Conservation (phyloP, 2,329 filamentous ascomycete species). For the Colletotrichum musicola region DNA sequence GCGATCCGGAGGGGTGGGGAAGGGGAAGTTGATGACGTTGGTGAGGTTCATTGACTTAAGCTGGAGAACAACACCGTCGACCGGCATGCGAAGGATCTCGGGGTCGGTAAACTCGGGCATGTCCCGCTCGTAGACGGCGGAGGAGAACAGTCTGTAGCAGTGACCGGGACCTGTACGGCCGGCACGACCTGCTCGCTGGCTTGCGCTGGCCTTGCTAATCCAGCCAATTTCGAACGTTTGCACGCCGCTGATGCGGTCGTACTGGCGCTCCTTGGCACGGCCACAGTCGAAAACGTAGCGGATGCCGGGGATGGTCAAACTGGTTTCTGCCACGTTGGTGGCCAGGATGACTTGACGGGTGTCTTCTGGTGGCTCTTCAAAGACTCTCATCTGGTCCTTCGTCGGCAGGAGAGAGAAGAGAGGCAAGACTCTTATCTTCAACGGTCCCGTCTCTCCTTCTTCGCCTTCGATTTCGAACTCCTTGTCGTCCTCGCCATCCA, state of each 20-base stretch:
- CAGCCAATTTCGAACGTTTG: slow-evolving; percentile 96
- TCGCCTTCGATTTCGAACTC: slow-evolving; percentile 79
- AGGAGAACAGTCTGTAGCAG: slow-evolving; percentile 95
- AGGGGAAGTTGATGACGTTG: slow-evolving; percentile 93
- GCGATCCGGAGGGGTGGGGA: slow-evolving; percentile 88
- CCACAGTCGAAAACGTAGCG: slow-evolving; percentile 97
- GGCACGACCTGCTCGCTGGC: slow-evolving; percentile 91
- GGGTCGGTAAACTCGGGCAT: slow-evolving; percentile 89
- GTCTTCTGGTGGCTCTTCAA: slow-evolving; percentile 85
- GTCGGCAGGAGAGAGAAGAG: slow-evolving; percentile 94
- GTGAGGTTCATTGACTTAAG: slow-evolving; percentile 95
- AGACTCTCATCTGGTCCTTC: slow-evolving; percentile 90
- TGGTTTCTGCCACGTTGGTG: slow-evolving; percentile 97
- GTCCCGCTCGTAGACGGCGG: slow-evolving; percentile 91
- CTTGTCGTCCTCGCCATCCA: slow-evolving; percentile 66
- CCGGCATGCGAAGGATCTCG: slow-evolving; percentile 90
- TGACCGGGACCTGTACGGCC: slow-evolving; percentile 96
- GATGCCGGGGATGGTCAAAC: slow-evolving; percentile 94
- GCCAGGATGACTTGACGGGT: slow-evolving; percentile 89
- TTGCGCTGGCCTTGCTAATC: slow-evolving; percentile 97
- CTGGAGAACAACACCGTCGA: slow-evolving; percentile 92
- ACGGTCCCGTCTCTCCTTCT: slow-evolving; percentile 66
- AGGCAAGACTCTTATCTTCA: slow-evolving; percentile 89
- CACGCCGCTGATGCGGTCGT: slow-evolving; percentile 88
- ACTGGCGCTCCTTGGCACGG: slow-evolving; percentile 90